Percentiles rank a stretch among this genome's conserved stretches.
Conservation (phyloP, 2,329 filamentous ascomycete species). For the Scytalidium lignicola region DNA sequence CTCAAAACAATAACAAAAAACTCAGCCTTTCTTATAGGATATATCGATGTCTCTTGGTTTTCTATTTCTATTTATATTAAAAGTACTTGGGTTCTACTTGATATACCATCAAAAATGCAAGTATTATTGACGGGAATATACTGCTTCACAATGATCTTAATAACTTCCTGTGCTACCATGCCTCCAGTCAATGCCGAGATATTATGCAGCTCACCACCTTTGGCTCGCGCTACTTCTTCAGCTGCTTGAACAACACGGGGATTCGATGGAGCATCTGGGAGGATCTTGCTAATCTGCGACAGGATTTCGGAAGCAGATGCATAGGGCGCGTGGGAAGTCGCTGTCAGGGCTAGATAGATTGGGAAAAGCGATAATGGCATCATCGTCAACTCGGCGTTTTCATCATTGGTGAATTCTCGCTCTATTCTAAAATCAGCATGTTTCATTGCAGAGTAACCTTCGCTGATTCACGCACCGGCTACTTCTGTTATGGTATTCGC, state of each 20-base stretch:
- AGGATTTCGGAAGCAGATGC: constrained; percentile 51
- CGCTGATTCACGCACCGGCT: constrained; percentile 16
- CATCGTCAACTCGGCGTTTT: constrained; percentile 35
- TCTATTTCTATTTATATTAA: constrained; percentile 17
- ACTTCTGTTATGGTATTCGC: constrained; percentile 17
- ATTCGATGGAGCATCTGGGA: constrained; percentile 43
- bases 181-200: constrained; percentile 83
- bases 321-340: constrained; percentile 41
- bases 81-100: constrained; percentile 26
- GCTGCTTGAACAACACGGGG: constrained; percentile 49
- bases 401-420: constrained; percentile 49
- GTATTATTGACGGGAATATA: constrained; percentile 68
- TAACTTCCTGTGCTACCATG: constrained; percentile 93
- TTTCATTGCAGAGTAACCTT: not conserved
- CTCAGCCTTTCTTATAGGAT: no score
- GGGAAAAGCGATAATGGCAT: constrained; percentile 53
- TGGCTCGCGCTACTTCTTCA: constrained; percentile 68
- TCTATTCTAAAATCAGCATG: constrained; percentile 36
- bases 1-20: no score
- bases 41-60: not conserved
- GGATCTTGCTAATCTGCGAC: constrained; percentile 35
- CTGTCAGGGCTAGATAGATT: constrained; percentile 62
- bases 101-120: constrained; percentile 64
- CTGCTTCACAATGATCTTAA: constrained; percentile 78
- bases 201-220: constrained; percentile 86